Evolutionary conservation across 1,139 yeast genomes (phyloP).

Genomic region (Lodderomyces margitis): DNA sequence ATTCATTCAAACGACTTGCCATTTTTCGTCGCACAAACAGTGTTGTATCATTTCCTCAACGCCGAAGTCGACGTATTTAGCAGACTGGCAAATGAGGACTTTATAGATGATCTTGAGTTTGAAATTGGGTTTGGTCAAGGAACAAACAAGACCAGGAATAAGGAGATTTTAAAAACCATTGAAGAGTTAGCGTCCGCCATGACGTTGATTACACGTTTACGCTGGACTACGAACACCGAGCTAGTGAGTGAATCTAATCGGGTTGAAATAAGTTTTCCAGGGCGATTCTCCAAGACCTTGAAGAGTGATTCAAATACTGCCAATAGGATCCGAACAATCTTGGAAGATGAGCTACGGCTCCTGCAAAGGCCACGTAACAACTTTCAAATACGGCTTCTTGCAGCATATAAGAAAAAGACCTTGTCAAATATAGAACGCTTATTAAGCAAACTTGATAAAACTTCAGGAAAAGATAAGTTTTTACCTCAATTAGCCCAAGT

Average conservation of each 20-base stretch:
- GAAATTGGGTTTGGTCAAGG: slow-evolving; percentile 5
- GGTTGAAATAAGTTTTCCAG: slow-evolving; percentile 1
- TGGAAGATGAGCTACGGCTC: slow-evolving; percentile 1
- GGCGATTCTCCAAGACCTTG: not conserved
- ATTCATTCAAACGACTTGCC: slow-evolving; percentile 45
- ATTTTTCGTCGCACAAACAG: slow-evolving; percentile 34
- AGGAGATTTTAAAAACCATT: not conserved
- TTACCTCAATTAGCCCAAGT: not conserved
- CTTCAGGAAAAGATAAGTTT: not conserved
- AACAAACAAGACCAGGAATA: not conserved
- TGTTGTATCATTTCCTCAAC: slow-evolving; percentile 23
- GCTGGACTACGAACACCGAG: not conserved
- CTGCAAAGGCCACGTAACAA: slow-evolving; percentile 3
- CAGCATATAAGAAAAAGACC: slow-evolving; percentile 1
- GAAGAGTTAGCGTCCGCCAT: not conserved
- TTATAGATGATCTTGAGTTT: not conserved
- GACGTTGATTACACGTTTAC: not conserved
- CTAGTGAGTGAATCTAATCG: not conserved
- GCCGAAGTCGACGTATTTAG: slow-evolving; percentile 10
- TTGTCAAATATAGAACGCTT: not conserved
- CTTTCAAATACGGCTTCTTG: slow-evolving; percentile 1
- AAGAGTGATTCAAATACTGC: not conserved
- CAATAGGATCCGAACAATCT: not conserved
- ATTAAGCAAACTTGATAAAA: not conserved
- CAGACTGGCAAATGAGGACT: not conserved